Percentiles rank a stretch among this genome's conserved stretches.
phyloP scores from a whole-genome alignment of 768 basidiomycete genomes.

The Antrodiella citrinella region DNA sequence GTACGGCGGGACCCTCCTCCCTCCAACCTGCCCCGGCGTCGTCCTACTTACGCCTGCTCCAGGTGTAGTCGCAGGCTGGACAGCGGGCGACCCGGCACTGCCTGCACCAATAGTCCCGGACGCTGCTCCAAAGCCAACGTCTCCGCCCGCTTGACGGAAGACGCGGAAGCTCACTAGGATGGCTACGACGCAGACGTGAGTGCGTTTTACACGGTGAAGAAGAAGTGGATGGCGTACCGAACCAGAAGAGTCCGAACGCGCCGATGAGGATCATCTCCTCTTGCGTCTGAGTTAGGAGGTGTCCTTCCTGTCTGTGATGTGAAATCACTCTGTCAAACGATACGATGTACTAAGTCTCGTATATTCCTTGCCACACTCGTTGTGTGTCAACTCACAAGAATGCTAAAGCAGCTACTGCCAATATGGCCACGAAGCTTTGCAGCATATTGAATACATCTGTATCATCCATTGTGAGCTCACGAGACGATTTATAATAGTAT shows the following conservation, averaged over 20 bases:
- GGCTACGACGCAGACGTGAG: slow-evolving; percentile 25
- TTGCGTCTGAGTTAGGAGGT: slow-evolving; percentile 57
- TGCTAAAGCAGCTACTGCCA: slow-evolving; percentile 58
- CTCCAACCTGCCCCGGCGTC: slow-evolving; percentile 13
- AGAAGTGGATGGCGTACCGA: slow-evolving; percentile 42
- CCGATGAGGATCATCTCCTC: slow-evolving; percentile 69
- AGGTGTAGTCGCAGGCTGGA: slow-evolving; percentile 10
- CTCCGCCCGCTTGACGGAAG: slow-evolving; percentile 22
- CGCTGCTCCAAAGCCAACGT: neutral
- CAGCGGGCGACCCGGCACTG: neutral
- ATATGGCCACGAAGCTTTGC: slow-evolving; percentile 65
- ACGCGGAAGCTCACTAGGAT: slow-evolving; percentile 36
- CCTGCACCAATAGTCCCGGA: too few species aligned
- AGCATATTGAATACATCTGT: slow-evolving; percentile 27
- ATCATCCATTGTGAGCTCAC: neutral
- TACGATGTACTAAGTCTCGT: neutral
- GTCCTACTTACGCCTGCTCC: slow-evolving; percentile 13
- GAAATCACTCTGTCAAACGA: slow-evolving; percentile 44
- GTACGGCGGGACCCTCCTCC: slow-evolving; percentile 28
- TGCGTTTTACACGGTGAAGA: too few species aligned
- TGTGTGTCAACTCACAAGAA: slow-evolving; percentile 42
- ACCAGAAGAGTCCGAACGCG: slow-evolving; percentile 67
- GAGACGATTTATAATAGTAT: neutral
- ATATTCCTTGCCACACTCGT: too few species aligned
- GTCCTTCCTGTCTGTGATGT: slow-evolving; percentile 57